Conservation (phyloP, 495 filamentous ascomycete species). For the Penicillium ochrochloron region DNA sequence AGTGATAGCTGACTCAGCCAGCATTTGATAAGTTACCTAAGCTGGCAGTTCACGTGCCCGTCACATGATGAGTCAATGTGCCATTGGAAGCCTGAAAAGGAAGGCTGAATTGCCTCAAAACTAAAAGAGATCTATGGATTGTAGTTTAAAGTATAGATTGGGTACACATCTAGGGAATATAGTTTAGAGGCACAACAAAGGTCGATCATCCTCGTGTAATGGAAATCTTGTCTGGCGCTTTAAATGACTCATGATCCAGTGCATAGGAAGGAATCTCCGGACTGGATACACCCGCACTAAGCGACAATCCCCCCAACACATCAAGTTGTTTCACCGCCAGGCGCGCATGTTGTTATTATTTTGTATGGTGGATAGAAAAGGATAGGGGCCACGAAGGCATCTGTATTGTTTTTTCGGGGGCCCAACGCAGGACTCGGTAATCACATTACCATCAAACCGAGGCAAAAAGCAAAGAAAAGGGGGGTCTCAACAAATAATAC, state of each 20-base stretch:
- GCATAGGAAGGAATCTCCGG: neutral
- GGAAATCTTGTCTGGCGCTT: neutral
- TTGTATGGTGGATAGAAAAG: neutral
- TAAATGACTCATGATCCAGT: neutral
- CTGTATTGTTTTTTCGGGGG: neutral
- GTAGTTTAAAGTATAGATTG: neutral
- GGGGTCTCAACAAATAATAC: constrained; percentile 1
- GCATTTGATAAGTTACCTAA: neutral
- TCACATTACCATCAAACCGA: neutral
- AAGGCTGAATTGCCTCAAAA: neutral
- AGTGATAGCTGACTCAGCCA: constrained; percentile 24
- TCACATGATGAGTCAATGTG: constrained; percentile 1
- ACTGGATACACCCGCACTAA: neutral
- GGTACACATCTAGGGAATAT: neutral
- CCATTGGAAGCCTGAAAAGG: neutral
- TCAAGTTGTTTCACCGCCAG: neutral
- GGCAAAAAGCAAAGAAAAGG: neutral
- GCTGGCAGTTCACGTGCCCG: neutral
- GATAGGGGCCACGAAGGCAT: neutral
- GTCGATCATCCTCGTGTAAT: neutral
- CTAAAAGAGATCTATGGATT: neutral
- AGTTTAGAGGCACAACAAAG: neutral
- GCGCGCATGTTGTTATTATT: neutral
- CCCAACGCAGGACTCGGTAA: neutral
- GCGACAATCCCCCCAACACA: neutral